Percentiles rank a stretch among this genome's conserved stretches.
These are phyloP conservation scores for Aspergillus haitiensis DNA, from an alignment of 495 filamentous ascomycete species.

Conservation along the genomic window DNA sequence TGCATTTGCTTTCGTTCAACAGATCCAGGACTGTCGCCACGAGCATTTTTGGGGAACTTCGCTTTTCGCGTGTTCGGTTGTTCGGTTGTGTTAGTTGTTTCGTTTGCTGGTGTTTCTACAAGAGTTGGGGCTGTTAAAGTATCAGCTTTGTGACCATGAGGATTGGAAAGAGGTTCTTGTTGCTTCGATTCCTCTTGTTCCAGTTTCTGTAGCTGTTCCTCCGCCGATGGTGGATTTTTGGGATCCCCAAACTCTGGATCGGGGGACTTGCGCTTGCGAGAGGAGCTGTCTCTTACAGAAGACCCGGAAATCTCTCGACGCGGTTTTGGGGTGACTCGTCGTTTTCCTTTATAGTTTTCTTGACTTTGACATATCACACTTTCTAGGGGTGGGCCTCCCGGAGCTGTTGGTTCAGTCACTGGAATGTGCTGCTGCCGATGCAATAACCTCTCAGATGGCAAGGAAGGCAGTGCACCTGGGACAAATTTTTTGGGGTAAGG, in stretches of 20 bases:
- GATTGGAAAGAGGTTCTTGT: neutral
- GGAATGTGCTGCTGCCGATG: constrained; percentile 27
- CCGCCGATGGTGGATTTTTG: constrained; percentile 7
- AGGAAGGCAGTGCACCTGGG: constrained; percentile 55
- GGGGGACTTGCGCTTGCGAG: constrained; percentile 46
- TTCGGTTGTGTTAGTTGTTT: constrained; percentile 24
- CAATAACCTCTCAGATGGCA: constrained; percentile 61
- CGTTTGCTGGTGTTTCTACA: constrained; percentile 13
- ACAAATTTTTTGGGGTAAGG: constrained; percentile 52
- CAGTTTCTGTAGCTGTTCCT: constrained; percentile 20
- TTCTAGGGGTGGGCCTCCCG: constrained; percentile 22
- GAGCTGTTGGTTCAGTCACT: constrained; percentile 16
- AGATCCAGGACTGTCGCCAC: constrained; percentile 43
- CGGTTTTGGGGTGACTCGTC: constrained; percentile 21
- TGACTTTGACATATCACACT: neutral
- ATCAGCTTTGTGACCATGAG: neutral
- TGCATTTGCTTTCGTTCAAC: constrained; percentile 33
- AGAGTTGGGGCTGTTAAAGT: constrained; percentile 8
- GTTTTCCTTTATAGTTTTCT: neutral
- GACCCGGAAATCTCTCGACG: constrained; percentile 26
- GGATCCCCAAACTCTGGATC: constrained; percentile 31
- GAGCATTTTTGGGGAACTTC: constrained; percentile 41
- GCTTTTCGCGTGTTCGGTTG: constrained; percentile 26
- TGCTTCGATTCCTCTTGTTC: neutral
- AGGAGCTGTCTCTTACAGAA: constrained; percentile 34